A percentile compares a stretch with the other conserved stretches of the same genome.
These are phyloP conservation scores for Chaetomium sp. DNA, from an alignment of 2,329 filamentous ascomycete genomes.

Conservation along the genomic window DNA sequence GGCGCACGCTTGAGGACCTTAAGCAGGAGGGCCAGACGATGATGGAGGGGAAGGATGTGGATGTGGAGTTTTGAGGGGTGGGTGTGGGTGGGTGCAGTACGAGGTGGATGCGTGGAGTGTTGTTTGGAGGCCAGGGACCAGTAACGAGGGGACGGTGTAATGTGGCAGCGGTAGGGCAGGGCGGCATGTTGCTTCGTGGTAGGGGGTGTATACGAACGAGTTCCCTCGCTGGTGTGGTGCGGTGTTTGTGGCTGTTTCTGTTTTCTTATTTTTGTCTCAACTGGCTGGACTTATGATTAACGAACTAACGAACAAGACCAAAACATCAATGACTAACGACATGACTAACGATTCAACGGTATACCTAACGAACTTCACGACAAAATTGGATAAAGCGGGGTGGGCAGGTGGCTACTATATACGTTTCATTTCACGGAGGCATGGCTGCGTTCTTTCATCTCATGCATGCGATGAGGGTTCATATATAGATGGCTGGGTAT, in stretches of 20 bases:
- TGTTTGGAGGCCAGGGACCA: neutral
- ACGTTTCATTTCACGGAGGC: neutral
- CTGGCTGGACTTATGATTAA: slow-evolving; percentile 17
- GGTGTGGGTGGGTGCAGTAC: neutral
- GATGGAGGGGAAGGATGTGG: slow-evolving; percentile 50
- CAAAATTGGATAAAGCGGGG: slow-evolving; percentile 8
- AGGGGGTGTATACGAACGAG: slow-evolving; percentile 13
- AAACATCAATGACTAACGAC: slow-evolving; percentile 24
- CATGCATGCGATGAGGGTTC: neutral
- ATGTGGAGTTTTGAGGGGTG: slow-evolving; percentile 32
- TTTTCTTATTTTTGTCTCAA: slow-evolving; percentile 10
- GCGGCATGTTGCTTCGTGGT: slow-evolving; percentile 6
- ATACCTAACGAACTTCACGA: slow-evolving; percentile 21
- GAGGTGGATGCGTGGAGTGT: neutral
- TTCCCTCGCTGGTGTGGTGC: slow-evolving; percentile 4
- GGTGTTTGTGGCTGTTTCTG: slow-evolving; percentile 12
- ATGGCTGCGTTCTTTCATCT: neutral
- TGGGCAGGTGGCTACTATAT: neutral
- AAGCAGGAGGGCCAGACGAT: slow-evolving; percentile 59
- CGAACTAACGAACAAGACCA: slow-evolving; percentile 25
- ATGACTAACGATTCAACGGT: slow-evolving; percentile 19
- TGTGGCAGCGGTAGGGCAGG: neutral
- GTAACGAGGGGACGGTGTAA: neutral
- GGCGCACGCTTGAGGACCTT: slow-evolving; percentile 56
- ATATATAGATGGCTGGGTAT: slow-evolving; percentile 18